Base-by-base conservation (phyloP, 352 stramenopile species). In the Phytophthora europaea region DNA sequence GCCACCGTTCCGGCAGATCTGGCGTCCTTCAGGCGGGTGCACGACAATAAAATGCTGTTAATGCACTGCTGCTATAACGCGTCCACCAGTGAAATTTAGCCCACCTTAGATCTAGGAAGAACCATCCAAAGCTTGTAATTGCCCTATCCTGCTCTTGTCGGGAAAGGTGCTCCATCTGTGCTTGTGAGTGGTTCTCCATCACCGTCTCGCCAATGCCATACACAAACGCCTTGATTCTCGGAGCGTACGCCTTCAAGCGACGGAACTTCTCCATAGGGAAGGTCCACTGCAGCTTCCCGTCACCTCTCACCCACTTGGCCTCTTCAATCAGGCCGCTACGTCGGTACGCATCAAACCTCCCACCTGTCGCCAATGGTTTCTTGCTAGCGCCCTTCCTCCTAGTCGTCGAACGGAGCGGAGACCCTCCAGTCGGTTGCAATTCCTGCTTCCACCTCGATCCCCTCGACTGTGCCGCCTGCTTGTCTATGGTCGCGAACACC, bases 61-160 rank as follows among this genome's bases (percentile, higher is more conserved):
- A 28, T 62, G 8, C n/a, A 56, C 20, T 52, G 54, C 1, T 31
- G 4, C 4, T 31, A 31, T 31, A 31, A 31, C 28, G 28, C 28
- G 28, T 9, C 40, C 6, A 20, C 40, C 12, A 20, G 16, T 48
- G 40, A 20, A 9, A 15, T 18, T 20, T n/a, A 60, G 55, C 69
- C 23, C 34, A 93, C 85, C 88, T 85, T 5, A 95, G 56, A 45
- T 95, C 88, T 16, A 95, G 73, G 62, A 95, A 94, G 72, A 95
- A 93, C 87, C 87, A 95, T 4, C 88, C 88, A 56, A 91, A 85
- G 54, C 85, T 92, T 53, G 90, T 70, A 60, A 93, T 82, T 23
- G 66, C 70, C 51, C 74, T 66, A 36, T 85, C 67, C 59, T 83
- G 73, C 40, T 75, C 56, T 62, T 74, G 63, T 31, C 51, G 68